Conservation (phyloP, 805 yeast genomes). For the Candida jianshihensis region DNA sequence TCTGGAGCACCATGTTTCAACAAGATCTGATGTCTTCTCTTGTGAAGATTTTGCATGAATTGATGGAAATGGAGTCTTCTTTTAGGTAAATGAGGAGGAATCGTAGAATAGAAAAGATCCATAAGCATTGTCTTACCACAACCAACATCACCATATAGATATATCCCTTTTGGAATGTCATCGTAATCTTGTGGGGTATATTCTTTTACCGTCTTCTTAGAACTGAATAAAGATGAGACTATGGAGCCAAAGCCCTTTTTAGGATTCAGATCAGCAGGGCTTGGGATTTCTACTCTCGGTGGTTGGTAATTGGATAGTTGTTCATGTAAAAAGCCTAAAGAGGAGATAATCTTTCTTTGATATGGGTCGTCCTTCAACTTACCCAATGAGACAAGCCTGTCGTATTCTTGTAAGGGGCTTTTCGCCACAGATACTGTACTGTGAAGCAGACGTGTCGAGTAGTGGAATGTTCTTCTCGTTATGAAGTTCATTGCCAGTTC, state of each 20-base stretch:
- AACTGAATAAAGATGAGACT: constrained; percentile 26
- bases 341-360: constrained; percentile 67
- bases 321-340: constrained; percentile 52
- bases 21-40: constrained; percentile 72
- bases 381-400: constrained; percentile 40
- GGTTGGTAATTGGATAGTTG: constrained; percentile 53
- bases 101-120: constrained; percentile 86
- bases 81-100: constrained; percentile 73
- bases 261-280: constrained; percentile 44
- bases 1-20: constrained; percentile 55
- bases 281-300: constrained; percentile 49
- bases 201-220: constrained; percentile 11
- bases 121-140: constrained; percentile 98
- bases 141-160: constrained; percentile 95
- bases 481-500: not conserved
- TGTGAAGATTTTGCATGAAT: constrained; percentile 92
- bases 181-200: constrained; percentile 22
- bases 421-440: constrained; percentile 4
- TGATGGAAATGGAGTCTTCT: constrained; percentile 90
- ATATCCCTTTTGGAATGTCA: constrained; percentile 71
- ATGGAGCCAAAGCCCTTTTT: constrained; percentile 34
- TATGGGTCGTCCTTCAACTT: constrained; percentile 65
- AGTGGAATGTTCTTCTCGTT: not conserved
- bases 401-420: constrained; percentile 47
- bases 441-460: constrained; percentile 3